Conservation (phyloP, 257 asterid species). For the Capsicum baccatum region DNA sequence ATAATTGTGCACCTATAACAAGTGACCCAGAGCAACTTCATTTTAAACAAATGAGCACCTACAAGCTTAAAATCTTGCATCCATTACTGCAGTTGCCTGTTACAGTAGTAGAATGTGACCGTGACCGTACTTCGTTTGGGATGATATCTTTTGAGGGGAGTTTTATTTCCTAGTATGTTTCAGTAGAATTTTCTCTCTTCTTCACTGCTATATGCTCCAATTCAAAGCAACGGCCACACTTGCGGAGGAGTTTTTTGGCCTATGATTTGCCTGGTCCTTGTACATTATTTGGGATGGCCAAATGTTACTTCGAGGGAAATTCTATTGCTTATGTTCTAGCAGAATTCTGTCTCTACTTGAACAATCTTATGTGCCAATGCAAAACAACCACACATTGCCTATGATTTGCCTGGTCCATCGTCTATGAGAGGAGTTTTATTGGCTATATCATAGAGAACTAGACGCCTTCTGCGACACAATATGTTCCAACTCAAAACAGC, state of each 20-base stretch:
- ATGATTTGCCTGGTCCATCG: too few relatives aligned
- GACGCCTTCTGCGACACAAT: neutral
- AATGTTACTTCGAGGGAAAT: neutral
- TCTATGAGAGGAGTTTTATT: too few relatives aligned
- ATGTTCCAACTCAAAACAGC: neutral
- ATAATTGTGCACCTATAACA: neutral
- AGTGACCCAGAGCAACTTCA: neutral
- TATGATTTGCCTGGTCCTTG: neutral
- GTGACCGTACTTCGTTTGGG: neutral
- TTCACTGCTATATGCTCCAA: neutral
- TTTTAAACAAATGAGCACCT: neutral
- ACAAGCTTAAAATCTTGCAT: neutral
- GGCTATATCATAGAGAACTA: neutral
- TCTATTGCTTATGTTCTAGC: neutral
- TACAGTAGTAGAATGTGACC: neutral
- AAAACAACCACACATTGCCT: neutral
- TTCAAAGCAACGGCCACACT: neutral
- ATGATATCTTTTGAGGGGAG: neutral
- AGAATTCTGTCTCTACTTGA: neutral
- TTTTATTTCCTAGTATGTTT: neutral
- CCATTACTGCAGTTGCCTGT: neutral
- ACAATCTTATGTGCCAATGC: neutral
- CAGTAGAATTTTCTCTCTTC: neutral
- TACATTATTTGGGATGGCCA: neutral
- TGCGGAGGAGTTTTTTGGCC: neutral